Conservation (phyloP, 2,329 filamentous ascomycete genomes). For the Scolecobasidium constrictum region DNA sequence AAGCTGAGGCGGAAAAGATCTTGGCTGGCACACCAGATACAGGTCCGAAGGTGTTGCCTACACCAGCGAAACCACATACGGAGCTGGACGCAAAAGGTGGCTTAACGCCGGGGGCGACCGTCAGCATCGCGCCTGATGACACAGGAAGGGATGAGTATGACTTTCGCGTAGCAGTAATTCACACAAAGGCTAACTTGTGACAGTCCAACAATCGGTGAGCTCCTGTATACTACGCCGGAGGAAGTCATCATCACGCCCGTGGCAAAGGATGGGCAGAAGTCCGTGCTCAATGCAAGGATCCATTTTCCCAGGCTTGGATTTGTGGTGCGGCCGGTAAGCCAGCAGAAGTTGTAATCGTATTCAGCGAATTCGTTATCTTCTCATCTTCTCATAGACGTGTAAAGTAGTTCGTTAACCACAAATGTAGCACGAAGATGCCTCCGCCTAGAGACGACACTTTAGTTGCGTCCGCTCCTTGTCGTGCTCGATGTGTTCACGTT, state of each 20-base stretch:
- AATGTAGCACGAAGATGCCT: too few relatives aligned
- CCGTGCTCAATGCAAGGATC: slow-evolving; percentile 22
- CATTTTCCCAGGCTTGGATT: slow-evolving; percentile 32
- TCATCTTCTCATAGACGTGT: too few relatives aligned
- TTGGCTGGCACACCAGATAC: slow-evolving; percentile 1
- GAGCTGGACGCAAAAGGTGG: slow-evolving; percentile 21
- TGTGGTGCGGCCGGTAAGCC: slow-evolving; percentile 18
- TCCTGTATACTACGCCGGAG: slow-evolving; percentile 27
- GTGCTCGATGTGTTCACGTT: too few relatives aligned
- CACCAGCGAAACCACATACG: slow-evolving; percentile 16
- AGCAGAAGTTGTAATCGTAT: neutral
- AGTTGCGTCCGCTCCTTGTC: too few relatives aligned
- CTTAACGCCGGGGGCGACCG: slow-evolving; percentile 18
- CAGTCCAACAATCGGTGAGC: slow-evolving; percentile 24
- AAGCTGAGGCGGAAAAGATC: slow-evolving; percentile 11
- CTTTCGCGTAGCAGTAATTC: too few relatives aligned
- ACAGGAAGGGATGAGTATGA: slow-evolving; percentile 24
- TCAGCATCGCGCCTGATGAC: slow-evolving; percentile 29
- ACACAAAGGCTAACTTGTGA: too few relatives aligned
- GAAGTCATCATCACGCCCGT: slow-evolving; percentile 28
- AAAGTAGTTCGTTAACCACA: too few relatives aligned
- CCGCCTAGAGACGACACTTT: too few relatives aligned
- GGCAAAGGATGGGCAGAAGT: slow-evolving; percentile 14
- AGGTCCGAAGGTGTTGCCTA: slow-evolving; percentile 20
- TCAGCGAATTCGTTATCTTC: too few relatives aligned